phyloP scores from a whole-genome alignment of 2,329 filamentous ascomycete genomes.

The Fusarium subtropicale region DNA sequence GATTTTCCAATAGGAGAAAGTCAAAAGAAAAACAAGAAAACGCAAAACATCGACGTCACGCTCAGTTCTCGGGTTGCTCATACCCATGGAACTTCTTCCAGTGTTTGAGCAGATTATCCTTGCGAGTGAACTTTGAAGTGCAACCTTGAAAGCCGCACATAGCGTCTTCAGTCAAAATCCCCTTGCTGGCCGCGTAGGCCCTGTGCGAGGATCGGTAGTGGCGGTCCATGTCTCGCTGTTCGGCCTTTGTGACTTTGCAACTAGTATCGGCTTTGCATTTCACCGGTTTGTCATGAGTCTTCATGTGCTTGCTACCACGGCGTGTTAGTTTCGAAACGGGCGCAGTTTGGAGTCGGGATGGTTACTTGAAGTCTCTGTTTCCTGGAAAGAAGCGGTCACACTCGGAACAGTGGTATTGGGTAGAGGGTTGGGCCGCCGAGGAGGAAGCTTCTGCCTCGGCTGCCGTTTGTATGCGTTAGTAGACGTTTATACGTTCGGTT shows the following conservation, averaged over 20 bases:
- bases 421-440: background rate
- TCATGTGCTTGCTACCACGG: slow-evolving; percentile 42
- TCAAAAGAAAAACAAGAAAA: background rate
- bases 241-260: slow-evolving; percentile 30
- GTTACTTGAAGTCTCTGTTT: slow-evolving; percentile 24
- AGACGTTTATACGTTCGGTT: background rate
- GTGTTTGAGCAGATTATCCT: slow-evolving; percentile 40
- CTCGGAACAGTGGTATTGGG: slow-evolving; percentile 9
- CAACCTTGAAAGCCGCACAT: slow-evolving; percentile 22
- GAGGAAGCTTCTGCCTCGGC: slow-evolving; percentile 22
- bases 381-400: slow-evolving; percentile 5
- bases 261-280: slow-evolving; percentile 34
- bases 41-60: background rate
- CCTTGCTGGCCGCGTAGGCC: slow-evolving; percentile 18
- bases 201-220: slow-evolving; percentile 40
- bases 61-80: background rate
- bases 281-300: slow-evolving; percentile 38
- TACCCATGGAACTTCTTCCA: slow-evolving; percentile 26
- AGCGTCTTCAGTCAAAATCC: slow-evolving; percentile 1
- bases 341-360: background rate
- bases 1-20: background rate
- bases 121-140: slow-evolving; percentile 22
- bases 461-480: background rate
- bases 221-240: slow-evolving; percentile 44
- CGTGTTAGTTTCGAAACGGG: slow-evolving; percentile 7